Percentiles rank a stretch among this genome's conserved stretches.
These are phyloP conservation scores for Penicillium sp. DNA, from an alignment of 2,329 filamentous ascomycete genomes.

Conservation along the genomic window DNA sequence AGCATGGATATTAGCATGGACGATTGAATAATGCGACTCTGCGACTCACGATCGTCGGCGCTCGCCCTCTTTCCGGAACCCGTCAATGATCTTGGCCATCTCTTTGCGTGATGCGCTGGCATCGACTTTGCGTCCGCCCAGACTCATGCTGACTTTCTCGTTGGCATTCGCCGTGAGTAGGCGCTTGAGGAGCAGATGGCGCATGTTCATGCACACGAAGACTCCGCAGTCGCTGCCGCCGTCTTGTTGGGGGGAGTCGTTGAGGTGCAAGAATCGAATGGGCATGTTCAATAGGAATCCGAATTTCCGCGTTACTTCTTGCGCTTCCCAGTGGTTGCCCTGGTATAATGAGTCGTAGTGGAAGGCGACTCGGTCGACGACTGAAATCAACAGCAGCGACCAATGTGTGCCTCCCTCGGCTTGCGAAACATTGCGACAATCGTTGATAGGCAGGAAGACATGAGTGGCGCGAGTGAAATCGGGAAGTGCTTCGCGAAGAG, in stretches of 20 bases:
- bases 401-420: conserved; percentile 93
- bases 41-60: conserved; percentile 69
- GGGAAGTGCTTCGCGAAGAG: conserved; percentile 64
- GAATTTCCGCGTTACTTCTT: conserved; percentile 63
- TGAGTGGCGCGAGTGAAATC: conserved; percentile 77
- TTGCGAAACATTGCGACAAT: conserved; percentile 66
- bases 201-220: conserved; percentile 92
- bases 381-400: conserved; percentile 83
- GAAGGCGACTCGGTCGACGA: conserved; percentile 85
- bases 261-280: conserved; percentile 67
- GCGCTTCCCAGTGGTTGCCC: conserved; percentile 69
- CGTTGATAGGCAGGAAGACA: conserved; percentile 93
- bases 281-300: conserved; percentile 61
- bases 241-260: conserved; percentile 83
- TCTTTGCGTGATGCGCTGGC: conserved; percentile 75
- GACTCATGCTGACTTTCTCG: conserved; percentile 90
- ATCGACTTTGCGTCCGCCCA: conserved; percentile 78
- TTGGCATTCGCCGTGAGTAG: conserved; percentile 71
- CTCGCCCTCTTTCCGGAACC: conserved; percentile 78
- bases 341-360: conserved; percentile 87
- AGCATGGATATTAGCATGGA: neutral
- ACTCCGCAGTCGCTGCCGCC: conserved; percentile 93
- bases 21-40: neutral
- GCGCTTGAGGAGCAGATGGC: conserved; percentile 79
- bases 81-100: conserved; percentile 85